phyloP scores from a whole-genome alignment of 768 basidiomycete genomes.

The Kwoniella europaea region DNA sequence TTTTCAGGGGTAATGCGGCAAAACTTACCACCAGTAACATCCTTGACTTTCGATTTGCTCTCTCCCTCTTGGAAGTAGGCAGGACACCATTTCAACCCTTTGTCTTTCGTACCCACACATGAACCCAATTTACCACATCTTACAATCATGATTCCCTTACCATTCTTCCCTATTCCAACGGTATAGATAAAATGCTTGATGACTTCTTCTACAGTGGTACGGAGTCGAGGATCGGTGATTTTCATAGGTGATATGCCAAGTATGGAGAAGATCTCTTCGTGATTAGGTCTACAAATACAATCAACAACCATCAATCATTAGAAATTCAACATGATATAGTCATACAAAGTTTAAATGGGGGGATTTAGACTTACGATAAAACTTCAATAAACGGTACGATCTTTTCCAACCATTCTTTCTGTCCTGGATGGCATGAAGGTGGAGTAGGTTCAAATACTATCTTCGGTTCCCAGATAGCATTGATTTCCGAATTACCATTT shows the following conservation, averaged over 20 bases:
- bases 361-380: constrained; percentile 40
- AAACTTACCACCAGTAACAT: constrained; percentile 51
- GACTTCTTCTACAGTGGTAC: constrained; percentile 31
- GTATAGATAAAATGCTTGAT: constrained; percentile 35
- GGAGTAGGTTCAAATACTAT: constrained; percentile 53
- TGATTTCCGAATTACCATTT: too few species aligned
- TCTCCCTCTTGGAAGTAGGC: constrained; percentile 37
- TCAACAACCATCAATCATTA: neutral
- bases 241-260: constrained; percentile 20
- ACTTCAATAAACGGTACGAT: constrained; percentile 30
- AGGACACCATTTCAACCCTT: constrained; percentile 47
- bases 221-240: constrained; percentile 26
- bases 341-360: neutral
- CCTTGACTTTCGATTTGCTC: constrained; percentile 31
- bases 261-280: constrained; percentile 50
- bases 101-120: constrained; percentile 36
- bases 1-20: neutral
- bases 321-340: too few species aligned
- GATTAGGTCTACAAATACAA: constrained; percentile 45
- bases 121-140: constrained; percentile 43
- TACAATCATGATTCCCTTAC: constrained; percentile 38
- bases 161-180: constrained; percentile 39
- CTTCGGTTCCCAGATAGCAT: constrained; percentile 37
- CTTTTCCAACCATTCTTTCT: constrained; percentile 42
- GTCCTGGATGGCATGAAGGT: constrained; percentile 37